Base-by-base conservation (phyloP, 2,329 filamentous ascomycete genomes). In the Drechslera avenae region DNA sequence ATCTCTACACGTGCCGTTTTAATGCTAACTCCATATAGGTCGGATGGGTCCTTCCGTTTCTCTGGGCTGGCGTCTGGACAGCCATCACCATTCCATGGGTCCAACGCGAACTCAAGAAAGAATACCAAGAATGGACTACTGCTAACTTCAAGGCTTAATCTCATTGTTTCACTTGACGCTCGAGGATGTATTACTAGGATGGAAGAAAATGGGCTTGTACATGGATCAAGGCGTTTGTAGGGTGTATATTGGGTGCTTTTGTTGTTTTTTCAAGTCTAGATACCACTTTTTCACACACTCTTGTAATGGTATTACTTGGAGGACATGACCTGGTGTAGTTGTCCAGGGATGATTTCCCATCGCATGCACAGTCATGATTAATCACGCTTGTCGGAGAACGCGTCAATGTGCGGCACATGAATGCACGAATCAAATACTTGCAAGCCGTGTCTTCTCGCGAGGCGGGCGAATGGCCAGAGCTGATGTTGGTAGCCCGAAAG, bases 31-130 rank as follows among this genome's bases (percentile, higher is more conserved):
- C 18, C 10, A 14, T 28, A 16, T 41, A 76, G 74, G 64, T 75
- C 39, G 79, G 79, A 17, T 81, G 79, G 79, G 68, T 74, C 4
- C 62, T 77, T 4, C 79, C 79, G 10, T 81, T 81, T 66, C 59
- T 78, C 9, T 81, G 78, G 78, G 79, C 76, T 1, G 78, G 71
- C 17, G 46, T 79, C 6, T 80, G 77, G 78, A 70, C 77, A 1
- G 57, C 69, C 39, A 62, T 73, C n/a, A 81, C 78, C 2, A 75
- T 75, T 37, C 67, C 64, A 21, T 81, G 77, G 67, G 78, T 79
- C 14, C 69, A 77, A 59, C 66, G 54, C 19, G 64, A 69, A 21
- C 61, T 75, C 35, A 59, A 58, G 13, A 54, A 66, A 39, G 72
- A 75, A 46, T 72, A 74, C 51, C 59, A 63, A 6, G 60, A 67